Conservation (phyloP, 768 basidiomycete species). For the Mycena vitilis region DNA sequence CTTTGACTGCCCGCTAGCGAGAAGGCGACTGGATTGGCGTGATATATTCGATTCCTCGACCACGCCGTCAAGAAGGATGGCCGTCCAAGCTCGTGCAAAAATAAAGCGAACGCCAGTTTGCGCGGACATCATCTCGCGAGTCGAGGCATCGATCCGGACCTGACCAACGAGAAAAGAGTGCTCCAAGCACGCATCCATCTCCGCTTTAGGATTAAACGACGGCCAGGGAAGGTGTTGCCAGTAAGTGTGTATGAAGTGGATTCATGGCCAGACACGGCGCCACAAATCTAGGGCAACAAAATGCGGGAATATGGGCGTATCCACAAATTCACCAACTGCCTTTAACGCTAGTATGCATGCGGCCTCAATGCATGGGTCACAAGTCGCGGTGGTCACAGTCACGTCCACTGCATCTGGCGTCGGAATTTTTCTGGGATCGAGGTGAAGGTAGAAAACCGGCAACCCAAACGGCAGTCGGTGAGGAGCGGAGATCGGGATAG, state of each 20-base stretch:
- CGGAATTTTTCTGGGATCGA: constrained; percentile 5
- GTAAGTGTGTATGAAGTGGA: constrained; percentile 1
- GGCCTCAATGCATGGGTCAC: background rate
- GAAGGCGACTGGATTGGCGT: background rate
- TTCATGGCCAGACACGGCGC: constrained; percentile 12
- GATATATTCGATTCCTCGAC: background rate
- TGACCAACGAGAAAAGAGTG: background rate
- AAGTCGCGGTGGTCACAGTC: background rate
- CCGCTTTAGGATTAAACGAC: background rate
- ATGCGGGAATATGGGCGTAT: background rate
- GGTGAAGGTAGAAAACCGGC: constrained; percentile 8
- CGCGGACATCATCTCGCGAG: background rate
- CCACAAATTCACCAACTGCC: background rate
- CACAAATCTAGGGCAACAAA: background rate
- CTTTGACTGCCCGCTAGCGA: background rate
- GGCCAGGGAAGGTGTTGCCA: background rate
- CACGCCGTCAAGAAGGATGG: background rate
- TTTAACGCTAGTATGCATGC: background rate
- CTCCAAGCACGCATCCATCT: background rate
- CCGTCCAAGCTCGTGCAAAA: background rate
- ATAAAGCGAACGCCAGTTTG: background rate
- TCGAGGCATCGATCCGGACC: background rate
- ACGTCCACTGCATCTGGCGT: background rate
- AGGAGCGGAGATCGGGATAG: background rate
- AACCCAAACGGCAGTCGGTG: background rate